Base-by-base conservation (phyloP, 1,284 basidiomycete species). In the Clitocybe nebularis region DNA sequence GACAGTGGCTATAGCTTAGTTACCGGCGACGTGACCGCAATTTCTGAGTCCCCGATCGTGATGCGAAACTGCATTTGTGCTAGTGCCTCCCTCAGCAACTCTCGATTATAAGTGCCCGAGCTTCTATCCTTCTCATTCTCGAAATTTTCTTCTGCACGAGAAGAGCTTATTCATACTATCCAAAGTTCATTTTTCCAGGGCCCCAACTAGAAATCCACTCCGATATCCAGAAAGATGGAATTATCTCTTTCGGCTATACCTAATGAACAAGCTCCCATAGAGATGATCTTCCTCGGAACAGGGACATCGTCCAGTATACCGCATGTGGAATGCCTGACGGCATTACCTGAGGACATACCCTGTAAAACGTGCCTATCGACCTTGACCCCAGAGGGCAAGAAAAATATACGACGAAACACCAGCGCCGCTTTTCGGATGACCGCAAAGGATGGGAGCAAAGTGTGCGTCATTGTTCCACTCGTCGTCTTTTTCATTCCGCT, bases 341-440 rank as follows among this genome's bases (percentile, higher is more conserved):
- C 76, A 25, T 68, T 72, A 8, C 68, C 75, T 4, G 66, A 61
- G 10, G 66, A 52, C 14, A 56, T 60, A 16, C 71, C 68, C 14
- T 89, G 86, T 55, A 67, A 60, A 51, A 79, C 84, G 0, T 89
- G 85, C 53, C 64, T 78, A n/a, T 81, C 81, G 4, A 83, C 83
- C 4, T 64, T 84, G 34, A 72, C 52, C 0, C 72, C 74, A 0
- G 75, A 78, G 45, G 88, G 84, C 11, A 80, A 77, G 68, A 84
- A 80, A 62, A 91, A 91, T 52, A 74, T 79, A 20, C 64, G 89
- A 40, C 67, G 88, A 45, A 91, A 91, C 56, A 91, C 88, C 7
- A 82, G 83, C 43, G 80, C 71, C 11, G 75, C 78, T 4, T 51
- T 88, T 39, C 69, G 82, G 41, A 63, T 78, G 45, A 70, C 67